A percentile compares a stretch with the other conserved stretches of the same genome.
These are phyloP conservation scores for Cladosporium sp. DNA, from an alignment of 2,329 filamentous ascomycete genomes.

Conservation along the genomic window DNA sequence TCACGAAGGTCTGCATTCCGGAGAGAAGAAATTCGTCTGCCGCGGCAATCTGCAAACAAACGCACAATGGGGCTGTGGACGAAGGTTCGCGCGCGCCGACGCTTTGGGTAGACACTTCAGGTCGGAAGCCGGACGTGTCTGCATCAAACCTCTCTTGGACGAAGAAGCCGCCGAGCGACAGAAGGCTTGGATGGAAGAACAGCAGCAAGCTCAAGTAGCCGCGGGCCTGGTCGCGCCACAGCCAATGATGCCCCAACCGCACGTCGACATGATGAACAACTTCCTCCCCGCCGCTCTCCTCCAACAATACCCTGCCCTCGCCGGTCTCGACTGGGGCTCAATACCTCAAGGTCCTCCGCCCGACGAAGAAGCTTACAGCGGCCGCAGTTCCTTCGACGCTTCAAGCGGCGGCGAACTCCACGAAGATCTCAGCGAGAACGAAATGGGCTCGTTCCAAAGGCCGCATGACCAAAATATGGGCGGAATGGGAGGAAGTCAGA, in stretches of 20 bases:
- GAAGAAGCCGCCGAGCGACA: conserved; percentile 85
- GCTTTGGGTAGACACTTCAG: conserved; percentile 81
- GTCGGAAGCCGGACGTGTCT: conserved; percentile 90
- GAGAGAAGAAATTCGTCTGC: conserved; percentile 98
- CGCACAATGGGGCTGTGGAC: conserved; percentile 85
- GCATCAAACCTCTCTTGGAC: conserved; percentile 94
- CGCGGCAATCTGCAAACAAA: conserved; percentile 81
- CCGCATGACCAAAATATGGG: conserved; percentile 10
- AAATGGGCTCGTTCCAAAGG: conserved; percentile 23
- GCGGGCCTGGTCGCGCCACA: conserved; percentile 31
- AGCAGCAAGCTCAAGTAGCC: conserved; percentile 51
- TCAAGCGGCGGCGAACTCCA: conserved; percentile 66
- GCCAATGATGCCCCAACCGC: conserved; percentile 34
- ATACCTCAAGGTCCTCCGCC: conserved; percentile 53
- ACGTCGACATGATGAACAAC: conserved; percentile 49
- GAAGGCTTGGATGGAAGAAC: conserved; percentile 59
- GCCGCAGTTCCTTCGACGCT: conserved; percentile 74
- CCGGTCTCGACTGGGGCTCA: conserved; percentile 78
- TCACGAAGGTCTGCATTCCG: conserved; percentile 91
- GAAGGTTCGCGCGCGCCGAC: conserved; percentile 90
- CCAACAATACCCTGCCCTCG: conserved; percentile 89
- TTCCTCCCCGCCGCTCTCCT: conserved; percentile 80
- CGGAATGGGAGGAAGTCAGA: conserved; percentile 11
- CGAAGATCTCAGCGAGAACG: conserved; percentile 60
- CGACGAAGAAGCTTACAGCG: conserved; percentile 59